These are phyloP conservation scores for Trametes coccinea DNA, from an alignment of 768 basidiomycete genomes.

Conservation along the genomic window DNA sequence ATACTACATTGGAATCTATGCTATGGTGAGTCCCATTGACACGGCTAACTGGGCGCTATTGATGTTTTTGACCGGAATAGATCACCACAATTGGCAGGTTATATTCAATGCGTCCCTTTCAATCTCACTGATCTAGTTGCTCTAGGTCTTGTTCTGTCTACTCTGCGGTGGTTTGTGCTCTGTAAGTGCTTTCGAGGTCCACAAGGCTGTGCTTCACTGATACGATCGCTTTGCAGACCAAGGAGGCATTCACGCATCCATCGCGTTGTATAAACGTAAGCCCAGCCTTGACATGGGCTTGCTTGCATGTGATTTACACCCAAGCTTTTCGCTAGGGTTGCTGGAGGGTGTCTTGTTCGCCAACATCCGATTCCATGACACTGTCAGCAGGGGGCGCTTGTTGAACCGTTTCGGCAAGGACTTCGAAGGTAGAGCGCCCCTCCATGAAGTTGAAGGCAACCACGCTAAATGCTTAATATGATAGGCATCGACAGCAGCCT, in stretches of 20 bases:
- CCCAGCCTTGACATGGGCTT: no score
- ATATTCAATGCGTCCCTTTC: not conserved
- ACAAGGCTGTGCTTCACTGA: not conserved
- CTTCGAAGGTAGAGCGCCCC: constrained; percentile 57
- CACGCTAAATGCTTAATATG: constrained; percentile 2
- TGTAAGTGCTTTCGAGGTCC: constrained; percentile 44
- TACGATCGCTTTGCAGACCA: constrained; percentile 40
- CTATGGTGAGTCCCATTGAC: constrained; percentile 43
- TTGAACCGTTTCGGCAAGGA: constrained; percentile 89
- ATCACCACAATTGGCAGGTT: constrained; percentile 39
- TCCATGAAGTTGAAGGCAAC: not conserved
- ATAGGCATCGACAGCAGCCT: constrained; percentile 79
- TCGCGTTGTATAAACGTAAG: constrained; percentile 69
- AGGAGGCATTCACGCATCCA: constrained; percentile 77
- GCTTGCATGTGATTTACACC: no score
- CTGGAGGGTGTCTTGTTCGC: constrained; percentile 84
- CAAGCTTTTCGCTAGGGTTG: constrained; percentile 41
- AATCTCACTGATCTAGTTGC: no score
- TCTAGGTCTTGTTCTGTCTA: constrained; percentile 55
- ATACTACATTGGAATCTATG: constrained; percentile 75
- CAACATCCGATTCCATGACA: constrained; percentile 91
- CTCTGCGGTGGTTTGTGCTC: constrained; percentile 68
- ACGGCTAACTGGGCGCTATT: not conserved
- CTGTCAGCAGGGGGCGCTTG: constrained; percentile 79
- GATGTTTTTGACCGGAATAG: constrained; percentile 22